phyloP scores from a whole-genome alignment of 257 asterid genomes.

The Lantana camara region DNA sequence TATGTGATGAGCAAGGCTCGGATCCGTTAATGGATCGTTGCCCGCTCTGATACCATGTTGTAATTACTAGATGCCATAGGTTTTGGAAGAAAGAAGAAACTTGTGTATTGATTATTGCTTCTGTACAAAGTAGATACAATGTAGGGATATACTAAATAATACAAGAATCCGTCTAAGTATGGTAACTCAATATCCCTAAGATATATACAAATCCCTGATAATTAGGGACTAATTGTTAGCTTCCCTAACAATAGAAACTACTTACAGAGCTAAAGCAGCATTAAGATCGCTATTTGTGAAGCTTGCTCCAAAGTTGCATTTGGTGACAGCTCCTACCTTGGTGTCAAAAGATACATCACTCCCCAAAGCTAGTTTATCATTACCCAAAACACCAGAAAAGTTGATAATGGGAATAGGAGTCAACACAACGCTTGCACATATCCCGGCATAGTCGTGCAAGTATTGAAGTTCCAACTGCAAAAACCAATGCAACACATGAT shows the following conservation, averaged over 20 bases:
- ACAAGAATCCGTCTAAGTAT: too few relatives aligned
- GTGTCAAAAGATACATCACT: conserved; percentile 66
- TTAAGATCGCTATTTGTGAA: conserved; percentile 56
- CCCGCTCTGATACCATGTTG: too few relatives aligned
- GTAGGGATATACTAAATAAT: too few relatives aligned
- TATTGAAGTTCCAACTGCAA: conserved; percentile 63
- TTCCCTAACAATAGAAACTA: conserved; percentile 27
- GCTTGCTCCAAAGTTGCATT: conserved; percentile 58
- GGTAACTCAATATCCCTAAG: too few relatives aligned
- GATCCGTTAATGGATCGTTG: too few relatives aligned
- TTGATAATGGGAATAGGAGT: conserved; percentile 57
- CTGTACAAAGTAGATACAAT: too few relatives aligned
- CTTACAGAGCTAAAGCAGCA: conserved; percentile 61
- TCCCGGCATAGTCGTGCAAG: conserved; percentile 54
- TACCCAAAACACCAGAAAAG: conserved; percentile 59
- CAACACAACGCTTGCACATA: conserved; percentile 56
- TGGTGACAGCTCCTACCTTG: conserved; percentile 52
- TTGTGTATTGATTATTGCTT: too few relatives aligned
- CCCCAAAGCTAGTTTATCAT: conserved; percentile 44
- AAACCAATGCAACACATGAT: conserved; percentile 17
- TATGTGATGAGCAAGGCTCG: too few relatives aligned
- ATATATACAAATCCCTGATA: too few relatives aligned
- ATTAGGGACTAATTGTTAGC: too few relatives aligned
- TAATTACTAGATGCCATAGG: too few relatives aligned
- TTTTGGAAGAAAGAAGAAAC: too few relatives aligned